These are phyloP conservation scores for Boletus insuetus DNA, from an alignment of 768 basidiomycete species.

Conservation along the genomic window DNA sequence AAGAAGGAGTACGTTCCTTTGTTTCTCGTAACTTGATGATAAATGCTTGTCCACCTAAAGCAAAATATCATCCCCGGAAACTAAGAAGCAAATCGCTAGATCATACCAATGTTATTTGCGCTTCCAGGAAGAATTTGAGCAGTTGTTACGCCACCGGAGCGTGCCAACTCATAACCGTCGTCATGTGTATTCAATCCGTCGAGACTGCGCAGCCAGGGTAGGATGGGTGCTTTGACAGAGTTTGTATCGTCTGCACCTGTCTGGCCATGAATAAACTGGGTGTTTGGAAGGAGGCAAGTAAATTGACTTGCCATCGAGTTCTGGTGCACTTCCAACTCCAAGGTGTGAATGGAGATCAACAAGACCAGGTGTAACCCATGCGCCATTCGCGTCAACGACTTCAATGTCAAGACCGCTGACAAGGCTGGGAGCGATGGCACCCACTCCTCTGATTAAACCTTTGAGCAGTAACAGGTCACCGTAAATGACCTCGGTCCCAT, in stretches of 20 bases:
- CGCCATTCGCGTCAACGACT: conserved; percentile 60
- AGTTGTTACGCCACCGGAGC: conserved; percentile 48
- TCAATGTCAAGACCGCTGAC: conserved; percentile 28
- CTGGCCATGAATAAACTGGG: not conserved
- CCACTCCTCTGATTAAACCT: conserved; percentile 63
- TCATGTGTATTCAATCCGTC: conserved; percentile 49
- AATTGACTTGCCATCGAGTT: conserved; percentile 25
- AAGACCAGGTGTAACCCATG: conserved; percentile 80
- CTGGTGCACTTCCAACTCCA: conserved; percentile 38
- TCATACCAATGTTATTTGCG: conserved; percentile 22
- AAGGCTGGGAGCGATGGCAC: conserved; percentile 35
- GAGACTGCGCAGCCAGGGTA: conserved; percentile 58
- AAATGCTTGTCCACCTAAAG: conserved; percentile 48
- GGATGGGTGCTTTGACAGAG: conserved; percentile 53
- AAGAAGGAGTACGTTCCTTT: conserved; percentile 42
- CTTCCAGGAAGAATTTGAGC: conserved; percentile 50
- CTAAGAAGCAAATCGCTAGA: not conserved
- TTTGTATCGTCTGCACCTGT: conserved; percentile 53
- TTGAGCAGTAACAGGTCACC: conserved; percentile 71
- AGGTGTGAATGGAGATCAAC: conserved; percentile 51
- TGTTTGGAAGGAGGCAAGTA: not conserved
- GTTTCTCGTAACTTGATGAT: conserved; percentile 50
- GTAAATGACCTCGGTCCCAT: conserved; percentile 62
- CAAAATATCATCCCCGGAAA: not conserved
- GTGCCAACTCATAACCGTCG: conserved; percentile 36